phyloP scores from a whole-genome alignment of 2,329 filamentous ascomycete genomes.

The Ophiosphaerella narmari region DNA sequence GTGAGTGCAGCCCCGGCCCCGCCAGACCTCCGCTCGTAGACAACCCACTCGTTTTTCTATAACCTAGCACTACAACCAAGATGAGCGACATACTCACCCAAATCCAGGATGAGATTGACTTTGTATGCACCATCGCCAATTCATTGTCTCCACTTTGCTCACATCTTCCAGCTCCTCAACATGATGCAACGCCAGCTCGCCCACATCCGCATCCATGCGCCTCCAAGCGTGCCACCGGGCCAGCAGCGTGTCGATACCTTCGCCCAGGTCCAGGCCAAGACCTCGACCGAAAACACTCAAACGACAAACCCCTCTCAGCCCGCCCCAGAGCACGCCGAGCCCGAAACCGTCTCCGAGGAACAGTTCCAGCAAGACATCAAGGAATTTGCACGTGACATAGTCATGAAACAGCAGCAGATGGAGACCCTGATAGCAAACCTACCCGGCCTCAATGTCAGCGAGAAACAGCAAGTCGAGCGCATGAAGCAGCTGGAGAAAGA shows the following conservation, averaged over 20 bases:
- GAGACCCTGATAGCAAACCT: constrained; percentile 75
- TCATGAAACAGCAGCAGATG: constrained; percentile 82
- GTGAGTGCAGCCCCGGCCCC: not conserved
- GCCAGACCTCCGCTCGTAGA: constrained; percentile 1
- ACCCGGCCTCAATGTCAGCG: constrained; percentile 78
- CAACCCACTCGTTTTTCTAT: not conserved
- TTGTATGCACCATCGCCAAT: constrained; percentile 56
- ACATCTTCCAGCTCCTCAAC: constrained; percentile 47
- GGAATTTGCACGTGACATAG: constrained; percentile 76
- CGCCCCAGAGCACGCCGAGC: constrained; percentile 7
- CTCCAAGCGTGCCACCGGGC: constrained; percentile 48
- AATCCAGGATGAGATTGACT: constrained; percentile 82
- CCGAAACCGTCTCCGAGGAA: constrained; percentile 19
- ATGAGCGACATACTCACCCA: constrained; percentile 82
- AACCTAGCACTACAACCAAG: constrained; percentile 4
- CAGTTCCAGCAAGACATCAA: constrained; percentile 69
- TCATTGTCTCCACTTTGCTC: not conserved
- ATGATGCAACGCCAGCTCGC: constrained; percentile 54
- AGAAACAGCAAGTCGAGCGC: constrained; percentile 72
- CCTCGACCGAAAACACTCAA: constrained; percentile 23
- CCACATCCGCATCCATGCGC: constrained; percentile 51
- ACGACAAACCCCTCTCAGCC: constrained; percentile 15
- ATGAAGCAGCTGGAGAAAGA: constrained; percentile 52
- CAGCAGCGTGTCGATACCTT: constrained; percentile 48
- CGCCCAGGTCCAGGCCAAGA: constrained; percentile 35